Conservation (phyloP, 129 eudicot species). For the Lactuca sativa region DNA sequence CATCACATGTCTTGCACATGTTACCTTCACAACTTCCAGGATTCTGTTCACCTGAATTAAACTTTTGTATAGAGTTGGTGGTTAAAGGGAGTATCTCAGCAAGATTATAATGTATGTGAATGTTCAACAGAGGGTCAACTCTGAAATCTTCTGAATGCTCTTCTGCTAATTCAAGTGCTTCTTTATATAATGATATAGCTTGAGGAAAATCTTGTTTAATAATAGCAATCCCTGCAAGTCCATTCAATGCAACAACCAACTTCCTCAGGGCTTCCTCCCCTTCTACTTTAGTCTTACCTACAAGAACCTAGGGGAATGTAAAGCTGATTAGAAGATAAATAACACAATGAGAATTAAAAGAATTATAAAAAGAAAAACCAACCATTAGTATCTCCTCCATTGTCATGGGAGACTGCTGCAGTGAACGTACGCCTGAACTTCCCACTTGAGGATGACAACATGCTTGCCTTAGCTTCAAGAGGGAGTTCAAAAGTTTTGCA, state of each 20-base stretch:
- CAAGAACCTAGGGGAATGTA: conserved; percentile 62
- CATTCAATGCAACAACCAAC: conserved; percentile 79
- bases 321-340: conserved; percentile 15
- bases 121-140: conserved; percentile 79
- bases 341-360: neutral
- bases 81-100: conserved; percentile 67
- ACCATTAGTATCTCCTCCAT: conserved; percentile 95
- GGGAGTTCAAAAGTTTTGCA: conserved; percentile 86
- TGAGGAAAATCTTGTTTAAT: conserved; percentile 66
- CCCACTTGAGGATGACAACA: conserved; percentile 99
- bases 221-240: conserved; percentile 86
- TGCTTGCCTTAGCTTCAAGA: conserved; percentile 95
- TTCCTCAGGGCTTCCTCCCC: conserved; percentile 95
- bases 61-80: conserved; percentile 18
- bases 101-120: conserved; percentile 85
- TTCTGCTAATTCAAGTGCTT: conserved; percentile 64
- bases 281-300: conserved; percentile 89
- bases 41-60: conserved; percentile 16
- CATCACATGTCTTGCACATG: conserved; percentile 34
- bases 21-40: conserved; percentile 34
- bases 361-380: neutral
- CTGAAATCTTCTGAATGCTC: conserved; percentile 88
- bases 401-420: conserved; percentile 95
- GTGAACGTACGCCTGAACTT: conserved; percentile 86
- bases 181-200: conserved; percentile 71